Percentiles rank a stretch among this genome's conserved stretches.
phyloP scores from a whole-genome alignment of 108 stramenopile genomes.

The Cyclostephanos tholiformis region DNA sequence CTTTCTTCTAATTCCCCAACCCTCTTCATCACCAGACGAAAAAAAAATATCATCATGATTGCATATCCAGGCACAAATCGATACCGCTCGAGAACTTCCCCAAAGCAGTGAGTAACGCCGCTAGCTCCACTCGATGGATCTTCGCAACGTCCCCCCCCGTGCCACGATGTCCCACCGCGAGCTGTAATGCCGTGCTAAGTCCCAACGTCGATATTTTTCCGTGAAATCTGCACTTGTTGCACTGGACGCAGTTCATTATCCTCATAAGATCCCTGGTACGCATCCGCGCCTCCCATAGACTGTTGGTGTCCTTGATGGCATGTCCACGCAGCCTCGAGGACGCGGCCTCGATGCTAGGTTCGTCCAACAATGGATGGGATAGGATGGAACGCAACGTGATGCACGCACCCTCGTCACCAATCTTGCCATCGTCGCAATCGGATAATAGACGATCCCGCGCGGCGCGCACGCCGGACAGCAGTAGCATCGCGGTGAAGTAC shows the following conservation, averaged over 20 bases:
- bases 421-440: constrained; percentile 65
- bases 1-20: no score
- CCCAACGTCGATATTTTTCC: constrained; percentile 91
- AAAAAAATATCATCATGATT: constrained; percentile 12
- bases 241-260: constrained; percentile 98
- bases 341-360: constrained; percentile 66
- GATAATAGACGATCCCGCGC: constrained; percentile 69
- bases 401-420: constrained; percentile 45
- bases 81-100: constrained; percentile 86
- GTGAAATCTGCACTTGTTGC: constrained; percentile 95
- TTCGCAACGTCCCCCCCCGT: constrained; percentile 67
- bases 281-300: constrained; percentile 87
- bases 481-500: constrained; percentile 93
- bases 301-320: constrained; percentile 57
- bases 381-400: constrained; percentile 53
- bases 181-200: constrained; percentile 85
- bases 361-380: constrained; percentile 55
- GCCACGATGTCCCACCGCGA: constrained; percentile 70
- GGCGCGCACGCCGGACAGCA: constrained; percentile 81
- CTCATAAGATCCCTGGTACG: constrained; percentile 87
- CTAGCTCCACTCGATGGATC: constrained; percentile 85
- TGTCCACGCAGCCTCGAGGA: constrained; percentile 61
- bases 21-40: neutral
- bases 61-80: constrained; percentile 72
- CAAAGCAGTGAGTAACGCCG: constrained; percentile 76